Evolutionary conservation across 768 basidiomycete species (phyloP), one percentile per base, ranked within the genome.

Genomic region (Amyloporia xantha): DNA sequence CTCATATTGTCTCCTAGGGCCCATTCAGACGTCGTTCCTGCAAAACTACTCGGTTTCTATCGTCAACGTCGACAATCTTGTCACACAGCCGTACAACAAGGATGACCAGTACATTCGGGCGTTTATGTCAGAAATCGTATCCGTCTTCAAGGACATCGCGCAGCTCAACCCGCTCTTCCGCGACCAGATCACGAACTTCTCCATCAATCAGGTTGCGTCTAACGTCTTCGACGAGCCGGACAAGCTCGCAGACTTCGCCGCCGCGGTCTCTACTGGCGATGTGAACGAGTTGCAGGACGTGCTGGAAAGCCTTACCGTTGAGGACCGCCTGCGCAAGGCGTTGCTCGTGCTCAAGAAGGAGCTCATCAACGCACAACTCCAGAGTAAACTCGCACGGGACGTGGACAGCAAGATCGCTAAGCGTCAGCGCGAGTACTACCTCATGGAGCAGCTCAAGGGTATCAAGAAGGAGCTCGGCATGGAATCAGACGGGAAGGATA

Each of bases 161-260:
- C 91, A 94, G 64, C 78, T 97, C 37, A 95, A 96, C 66, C 93
- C 93, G 1, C 81, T 97, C 55, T 97, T 98, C 84, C 87, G 94
- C 37, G 95, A 97, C 71, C 94, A 97, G 63, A 95, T 97, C 57
- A 92, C 93, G 54, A 92, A 91, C 64, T 96, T 96, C 66, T 88
- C 88, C 13, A 92, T 95, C 67, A 86, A 87, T 63, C 91, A 95
- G 63, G 81, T 91, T 48, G 86, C 92, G 1, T 78, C 86, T 7
- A 96, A 92, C 67, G 88, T 96, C 48, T 97, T 98, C 58, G 93
- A 97, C 61, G 94, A 97, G 61, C 95, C 95, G 0, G 93, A 96
- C 66, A 93, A 93, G 62, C 81, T 97, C 21, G 95, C 94, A 0
- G 96, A 99, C 63, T 95, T 98, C 55, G 92, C 95, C 0, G 96